These are phyloP conservation scores for Artemisia tridentata DNA, from an alignment of 129 eudicot genomes.

Conservation along the genomic window DNA sequence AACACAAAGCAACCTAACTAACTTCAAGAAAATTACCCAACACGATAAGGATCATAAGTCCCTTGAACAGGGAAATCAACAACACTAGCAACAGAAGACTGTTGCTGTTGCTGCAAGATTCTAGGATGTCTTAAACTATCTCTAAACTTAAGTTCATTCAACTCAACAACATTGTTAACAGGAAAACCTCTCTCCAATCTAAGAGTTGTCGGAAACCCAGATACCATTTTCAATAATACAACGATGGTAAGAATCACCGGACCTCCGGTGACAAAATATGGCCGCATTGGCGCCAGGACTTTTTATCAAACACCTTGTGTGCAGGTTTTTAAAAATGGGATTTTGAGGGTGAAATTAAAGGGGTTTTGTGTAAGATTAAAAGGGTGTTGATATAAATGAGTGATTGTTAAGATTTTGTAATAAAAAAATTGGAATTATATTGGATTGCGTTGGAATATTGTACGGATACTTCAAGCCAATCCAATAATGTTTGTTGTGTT, in stretches of 20 bases:
- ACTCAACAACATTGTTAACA: constrained; percentile 44
- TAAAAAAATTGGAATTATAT: background rate
- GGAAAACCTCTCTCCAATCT: constrained; percentile 75
- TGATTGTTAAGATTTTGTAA: constrained; percentile 14
- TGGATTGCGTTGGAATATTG: constrained; percentile 22
- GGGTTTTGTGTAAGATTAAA: constrained; percentile 14
- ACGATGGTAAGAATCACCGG: constrained; percentile 28
- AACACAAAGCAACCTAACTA: background rate
- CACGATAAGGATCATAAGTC: constrained; percentile 81
- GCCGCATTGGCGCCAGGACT: constrained; percentile 39
- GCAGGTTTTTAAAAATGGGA: constrained; percentile 17
- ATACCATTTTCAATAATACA: constrained; percentile 29
- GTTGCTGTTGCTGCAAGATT: constrained; percentile 54
- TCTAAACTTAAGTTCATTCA: constrained; percentile 64
- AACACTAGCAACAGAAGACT: constrained; percentile 50
- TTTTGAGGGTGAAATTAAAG: background rate
- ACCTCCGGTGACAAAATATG: constrained; percentile 27
- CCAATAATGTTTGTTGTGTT: constrained; percentile 6
- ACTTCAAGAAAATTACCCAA: constrained; percentile 61
- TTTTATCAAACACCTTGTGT: constrained; percentile 28
- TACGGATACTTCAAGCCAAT: constrained; percentile 18
- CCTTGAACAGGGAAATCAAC: constrained; percentile 82
- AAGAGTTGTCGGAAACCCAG: constrained; percentile 50
- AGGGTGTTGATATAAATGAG: constrained; percentile 24
- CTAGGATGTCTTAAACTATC: constrained; percentile 75